phyloP scores from a whole-genome alignment of 2,329 filamentous ascomycete genomes.

The Venturia oleaginea region DNA sequence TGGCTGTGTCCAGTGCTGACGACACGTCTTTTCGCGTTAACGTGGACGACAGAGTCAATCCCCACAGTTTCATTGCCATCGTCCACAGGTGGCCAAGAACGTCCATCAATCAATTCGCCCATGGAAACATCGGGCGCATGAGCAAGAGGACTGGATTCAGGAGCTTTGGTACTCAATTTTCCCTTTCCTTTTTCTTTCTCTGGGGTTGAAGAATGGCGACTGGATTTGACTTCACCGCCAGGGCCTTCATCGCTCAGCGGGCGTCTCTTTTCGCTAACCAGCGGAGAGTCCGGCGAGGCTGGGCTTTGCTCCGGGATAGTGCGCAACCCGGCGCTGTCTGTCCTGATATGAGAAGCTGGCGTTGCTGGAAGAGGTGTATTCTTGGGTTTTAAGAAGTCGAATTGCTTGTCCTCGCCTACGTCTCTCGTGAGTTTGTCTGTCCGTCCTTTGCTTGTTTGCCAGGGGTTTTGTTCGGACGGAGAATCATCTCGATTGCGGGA shows the following conservation, averaged over 20 bases:
- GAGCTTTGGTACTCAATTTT: not conserved
- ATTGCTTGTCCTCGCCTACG: not conserved
- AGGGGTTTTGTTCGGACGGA: not conserved
- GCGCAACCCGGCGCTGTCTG: conserved; percentile 33
- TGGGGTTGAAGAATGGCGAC: conserved; percentile 23
- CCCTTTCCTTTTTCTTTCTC: conserved; percentile 16
- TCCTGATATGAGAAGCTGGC: conserved; percentile 21
- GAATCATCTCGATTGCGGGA: not conserved
- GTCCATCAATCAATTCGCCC: conserved; percentile 28
- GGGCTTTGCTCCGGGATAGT: conserved; percentile 44
- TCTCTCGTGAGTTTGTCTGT: not conserved
- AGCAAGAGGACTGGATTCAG: conserved; percentile 14
- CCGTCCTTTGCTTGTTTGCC: not conserved
- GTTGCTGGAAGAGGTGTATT: conserved; percentile 19
- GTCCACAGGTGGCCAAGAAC: conserved; percentile 33
- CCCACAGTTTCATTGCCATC: conserved; percentile 38
- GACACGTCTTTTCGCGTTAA: conserved; percentile 27
- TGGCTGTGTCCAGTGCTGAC: conserved; percentile 25
- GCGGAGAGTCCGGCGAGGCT: conserved; percentile 26
- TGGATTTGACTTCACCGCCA: conserved; percentile 11
- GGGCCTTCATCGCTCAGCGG: conserved; percentile 14
- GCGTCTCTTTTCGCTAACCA: conserved; percentile 33
- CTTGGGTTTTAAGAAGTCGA: not conserved
- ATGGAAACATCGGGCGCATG: conserved; percentile 20
- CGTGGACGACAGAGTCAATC: conserved; percentile 32